phyloP scores from a whole-genome alignment of 768 basidiomycete genomes.

The Strobilomyces echinocephalus region DNA sequence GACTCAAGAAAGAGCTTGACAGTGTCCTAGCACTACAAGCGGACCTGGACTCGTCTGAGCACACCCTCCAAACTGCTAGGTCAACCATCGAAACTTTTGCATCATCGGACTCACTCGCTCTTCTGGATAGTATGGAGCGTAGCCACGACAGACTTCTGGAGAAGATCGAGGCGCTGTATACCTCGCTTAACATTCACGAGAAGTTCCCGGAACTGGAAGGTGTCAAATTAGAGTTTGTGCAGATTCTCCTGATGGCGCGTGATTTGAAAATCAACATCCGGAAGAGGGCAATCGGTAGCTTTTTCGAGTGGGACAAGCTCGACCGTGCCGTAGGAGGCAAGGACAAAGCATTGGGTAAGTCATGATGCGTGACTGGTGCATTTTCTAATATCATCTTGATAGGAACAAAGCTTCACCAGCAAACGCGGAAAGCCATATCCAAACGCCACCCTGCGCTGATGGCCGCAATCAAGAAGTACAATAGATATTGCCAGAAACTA shows the following conservation, averaged over 20 bases:
- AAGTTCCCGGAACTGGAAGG: not conserved
- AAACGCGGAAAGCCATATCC: no score
- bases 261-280: not conserved
- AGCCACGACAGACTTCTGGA: not conserved
- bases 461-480: no score
- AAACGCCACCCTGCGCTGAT: no score
- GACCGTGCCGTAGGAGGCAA: conserved; percentile 20
- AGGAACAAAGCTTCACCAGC: no score
- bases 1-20: conserved; percentile 7
- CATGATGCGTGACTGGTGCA: no score
- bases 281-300: not conserved
- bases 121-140: no score
- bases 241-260: not conserved
- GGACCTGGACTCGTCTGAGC: conserved; percentile 23
- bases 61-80: conserved; percentile 14
- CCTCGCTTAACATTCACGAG: not conserved
- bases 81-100: conserved; percentile 11
- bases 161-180: conserved; percentile 4
- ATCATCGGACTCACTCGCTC: conserved; percentile 11
- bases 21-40: conserved; percentile 21
- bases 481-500: no score
- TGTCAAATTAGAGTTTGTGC: not conserved
- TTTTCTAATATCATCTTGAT: no score
- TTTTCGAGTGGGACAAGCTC: conserved; percentile 18
- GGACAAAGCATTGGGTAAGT: conserved; percentile 12